Conservation (phyloP, 2,329 filamentous ascomycete genomes). For the Cladosporium phlei region DNA sequence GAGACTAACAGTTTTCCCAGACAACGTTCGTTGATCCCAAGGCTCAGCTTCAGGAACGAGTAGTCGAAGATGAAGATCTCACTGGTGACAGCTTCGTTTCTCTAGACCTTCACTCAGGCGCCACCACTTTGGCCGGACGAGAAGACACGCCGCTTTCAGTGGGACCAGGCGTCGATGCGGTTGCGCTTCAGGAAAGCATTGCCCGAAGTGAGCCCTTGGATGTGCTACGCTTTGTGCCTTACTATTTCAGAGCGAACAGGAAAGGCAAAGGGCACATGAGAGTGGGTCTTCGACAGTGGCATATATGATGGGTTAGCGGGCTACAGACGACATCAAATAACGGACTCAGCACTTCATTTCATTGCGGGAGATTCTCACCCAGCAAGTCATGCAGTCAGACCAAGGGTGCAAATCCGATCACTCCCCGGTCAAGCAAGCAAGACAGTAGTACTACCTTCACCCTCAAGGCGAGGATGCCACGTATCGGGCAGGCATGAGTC, state of each 20-base stretch:
- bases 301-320: no score
- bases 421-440: no score
- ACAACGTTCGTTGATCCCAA: conserved; percentile 12
- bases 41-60: conserved; percentile 17
- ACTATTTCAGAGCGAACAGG: conserved; percentile 52
- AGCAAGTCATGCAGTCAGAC: no score
- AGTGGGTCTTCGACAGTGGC: conserved; percentile 31
- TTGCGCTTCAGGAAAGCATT: not conserved
- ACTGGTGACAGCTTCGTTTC: conserved; percentile 27
- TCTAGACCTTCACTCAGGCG: conserved; percentile 20
- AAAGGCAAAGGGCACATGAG: conserved; percentile 53
- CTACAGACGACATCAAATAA: no score
- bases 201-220: not conserved
- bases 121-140: not conserved
- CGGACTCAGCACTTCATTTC: no score
- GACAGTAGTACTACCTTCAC: no score
- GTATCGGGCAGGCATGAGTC: no score
- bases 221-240: conserved; percentile 49
- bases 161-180: not conserved
- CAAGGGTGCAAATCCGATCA: no score
- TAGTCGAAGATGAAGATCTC: conserved; percentile 17
- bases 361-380: no score
- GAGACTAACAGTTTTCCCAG: not conserved
- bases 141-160: not conserved
- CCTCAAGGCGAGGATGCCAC: no score